phyloP scores from a whole-genome alignment of 148 eudicot genomes.

The Dianthus caryophyllus region DNA sequence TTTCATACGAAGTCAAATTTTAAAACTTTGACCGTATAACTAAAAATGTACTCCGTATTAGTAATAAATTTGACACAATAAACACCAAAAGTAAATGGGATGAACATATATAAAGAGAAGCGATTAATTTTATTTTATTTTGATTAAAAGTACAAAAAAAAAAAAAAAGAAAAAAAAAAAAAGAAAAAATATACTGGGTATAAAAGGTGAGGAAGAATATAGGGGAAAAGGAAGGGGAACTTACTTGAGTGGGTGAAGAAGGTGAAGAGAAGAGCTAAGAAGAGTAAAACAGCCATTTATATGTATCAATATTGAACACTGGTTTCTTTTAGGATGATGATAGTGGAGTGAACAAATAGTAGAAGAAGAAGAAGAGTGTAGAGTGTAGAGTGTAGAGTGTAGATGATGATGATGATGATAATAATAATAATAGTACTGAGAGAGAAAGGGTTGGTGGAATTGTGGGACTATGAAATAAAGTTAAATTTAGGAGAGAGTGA shows the following conservation, averaged over 20 bases:
- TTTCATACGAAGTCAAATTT: too few species aligned
- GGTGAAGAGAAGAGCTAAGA: constrained; percentile 33
- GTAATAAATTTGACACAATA: too few species aligned
- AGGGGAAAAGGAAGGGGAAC: not conserved
- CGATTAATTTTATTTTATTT: constrained; percentile 33
- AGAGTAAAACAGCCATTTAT: constrained; percentile 28
- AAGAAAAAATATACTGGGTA: constrained; percentile 3
- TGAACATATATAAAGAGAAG: too few species aligned
- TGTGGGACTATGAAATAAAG: not conserved
- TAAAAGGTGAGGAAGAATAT: not conserved
- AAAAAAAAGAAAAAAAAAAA: constrained; percentile 22
- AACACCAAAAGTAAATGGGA: too few species aligned
- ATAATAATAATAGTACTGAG: constrained; percentile 1
- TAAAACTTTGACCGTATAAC: too few species aligned
- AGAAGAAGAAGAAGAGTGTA: not conserved
- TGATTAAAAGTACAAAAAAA: constrained; percentile 28
- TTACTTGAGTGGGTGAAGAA: constrained; percentile 39
- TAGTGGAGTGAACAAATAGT: not conserved
- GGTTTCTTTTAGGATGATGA: not conserved
- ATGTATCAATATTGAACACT: not conserved
- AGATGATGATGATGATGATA: not conserved
- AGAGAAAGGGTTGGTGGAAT: constrained; percentile 7
- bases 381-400: too few species aligned
- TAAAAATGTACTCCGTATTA: too few species aligned
- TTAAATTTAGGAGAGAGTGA: not conserved